Percentiles rank a stretch among this genome's conserved stretches.
Conservation (phyloP, 1,284 basidiomycete genomes). For the Coniophora puteana region DNA sequence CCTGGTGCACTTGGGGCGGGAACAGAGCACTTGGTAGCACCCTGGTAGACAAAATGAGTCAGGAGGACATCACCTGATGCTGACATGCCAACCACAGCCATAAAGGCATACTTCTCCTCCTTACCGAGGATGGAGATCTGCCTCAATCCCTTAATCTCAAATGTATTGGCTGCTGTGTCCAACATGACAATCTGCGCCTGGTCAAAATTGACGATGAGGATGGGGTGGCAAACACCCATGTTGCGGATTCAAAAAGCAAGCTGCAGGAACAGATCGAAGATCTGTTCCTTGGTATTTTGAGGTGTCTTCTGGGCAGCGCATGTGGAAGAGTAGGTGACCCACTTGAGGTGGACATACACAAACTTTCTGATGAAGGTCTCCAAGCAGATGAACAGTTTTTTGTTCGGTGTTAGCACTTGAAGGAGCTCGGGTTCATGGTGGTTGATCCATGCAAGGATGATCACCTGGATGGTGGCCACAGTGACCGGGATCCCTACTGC, state of each 20-base stretch:
- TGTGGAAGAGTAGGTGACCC: not conserved
- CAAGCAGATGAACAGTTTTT: too few relatives aligned
- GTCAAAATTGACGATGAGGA: not conserved
- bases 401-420: too few relatives aligned
- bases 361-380: too few relatives aligned
- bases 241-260: not conserved
- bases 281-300: not conserved
- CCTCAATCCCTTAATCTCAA: not conserved
- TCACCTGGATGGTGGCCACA: too few relatives aligned
- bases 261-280: not conserved
- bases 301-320: not conserved
- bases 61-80: not conserved
- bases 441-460: too few relatives aligned
- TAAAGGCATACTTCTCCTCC: not conserved
- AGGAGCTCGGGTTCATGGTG: too few relatives aligned
- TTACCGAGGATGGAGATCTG: not conserved
- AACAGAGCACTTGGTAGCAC: not conserved
- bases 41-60: not conserved
- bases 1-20: not conserved
- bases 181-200: not conserved
- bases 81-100: not conserved
- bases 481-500: too few relatives aligned
- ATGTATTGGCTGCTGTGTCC: not conserved
- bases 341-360: not conserved
- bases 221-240: not conserved